phyloP scores from a whole-genome alignment of 371 early-diverging fungal genomes.

The Lichtheimia hyalospora region DNA sequence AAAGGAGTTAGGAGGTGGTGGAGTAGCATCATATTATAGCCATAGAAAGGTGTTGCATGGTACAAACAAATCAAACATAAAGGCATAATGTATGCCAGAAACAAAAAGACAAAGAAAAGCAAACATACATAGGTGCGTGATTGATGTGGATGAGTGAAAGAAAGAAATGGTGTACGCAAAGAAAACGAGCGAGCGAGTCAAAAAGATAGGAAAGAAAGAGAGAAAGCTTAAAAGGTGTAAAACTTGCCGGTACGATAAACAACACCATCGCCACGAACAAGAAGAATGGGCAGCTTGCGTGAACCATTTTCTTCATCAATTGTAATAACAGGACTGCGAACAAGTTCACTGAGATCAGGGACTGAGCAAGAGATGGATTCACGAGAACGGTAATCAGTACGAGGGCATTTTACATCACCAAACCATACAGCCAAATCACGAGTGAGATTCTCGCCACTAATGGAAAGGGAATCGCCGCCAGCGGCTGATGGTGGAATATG shows the following conservation, averaged over 20 bases:
- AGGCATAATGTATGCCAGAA: no score
- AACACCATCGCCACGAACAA: constrained; percentile 67
- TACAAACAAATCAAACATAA: no score
- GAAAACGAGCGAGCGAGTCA: background rate
- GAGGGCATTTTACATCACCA: constrained; percentile 58
- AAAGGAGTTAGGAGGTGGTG: no score
- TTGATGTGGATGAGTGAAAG: no score
- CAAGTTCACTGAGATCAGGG: constrained; percentile 32
- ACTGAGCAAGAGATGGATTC: constrained; percentile 47
- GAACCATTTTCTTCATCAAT: constrained; percentile 26
- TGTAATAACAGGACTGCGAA: constrained; percentile 20
- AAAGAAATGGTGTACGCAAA: no score
- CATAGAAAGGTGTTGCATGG: no score
- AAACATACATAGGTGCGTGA: no score
- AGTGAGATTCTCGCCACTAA: constrained; percentile 65
- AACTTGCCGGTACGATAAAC: constrained; percentile 61
- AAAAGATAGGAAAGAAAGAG: background rate
- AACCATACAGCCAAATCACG: constrained; percentile 71
- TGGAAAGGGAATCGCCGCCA: constrained; percentile 13
- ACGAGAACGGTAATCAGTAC: constrained; percentile 51
- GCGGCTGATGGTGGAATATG: constrained; percentile 1
- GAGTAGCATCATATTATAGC: no score
- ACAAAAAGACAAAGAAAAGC: no score
- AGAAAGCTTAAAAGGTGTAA: constrained; percentile 28
- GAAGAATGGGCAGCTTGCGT: constrained; percentile 53